Percentiles rank a stretch among this genome's conserved stretches.
Evolutionary conservation across 2,329 filamentous ascomycete genomes (phyloP).

Genomic region (Aspergillus ibericus): DNA sequence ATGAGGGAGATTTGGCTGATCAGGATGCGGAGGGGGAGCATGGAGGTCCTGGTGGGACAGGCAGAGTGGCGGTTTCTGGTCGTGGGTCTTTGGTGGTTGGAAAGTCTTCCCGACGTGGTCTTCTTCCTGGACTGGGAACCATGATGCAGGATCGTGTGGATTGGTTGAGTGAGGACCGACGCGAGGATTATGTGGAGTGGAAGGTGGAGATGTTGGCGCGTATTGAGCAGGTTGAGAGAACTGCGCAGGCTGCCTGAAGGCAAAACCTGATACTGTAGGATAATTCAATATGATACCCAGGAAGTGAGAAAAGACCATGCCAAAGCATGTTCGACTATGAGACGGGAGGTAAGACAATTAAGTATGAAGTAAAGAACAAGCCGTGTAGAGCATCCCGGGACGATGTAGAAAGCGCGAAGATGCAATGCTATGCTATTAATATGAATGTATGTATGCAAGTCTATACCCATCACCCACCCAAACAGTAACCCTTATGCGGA

Average conservation of each 20-base stretch:
- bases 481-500: background rate
- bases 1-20: slow-evolving; percentile 35
- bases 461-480: slow-evolving; percentile 12
- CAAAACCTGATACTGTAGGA: background rate
- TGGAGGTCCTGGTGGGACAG: slow-evolving; percentile 27
- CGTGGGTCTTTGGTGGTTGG: slow-evolving; percentile 12
- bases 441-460: slow-evolving; percentile 9
- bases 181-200: slow-evolving; percentile 45
- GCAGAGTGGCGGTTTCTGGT: slow-evolving; percentile 19
- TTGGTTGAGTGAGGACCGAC: slow-evolving; percentile 47
- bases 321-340: too few species aligned
- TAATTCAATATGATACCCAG: slow-evolving; percentile 12
- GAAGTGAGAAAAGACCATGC: slow-evolving; percentile 1
- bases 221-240: slow-evolving; percentile 36
- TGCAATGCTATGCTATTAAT: background rate
- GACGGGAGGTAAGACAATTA: too few species aligned
- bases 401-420: background rate
- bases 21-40: slow-evolving; percentile 37
- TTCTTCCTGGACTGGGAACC: slow-evolving; percentile 49
- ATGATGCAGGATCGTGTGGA: slow-evolving; percentile 54
- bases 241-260: background rate
- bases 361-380: background rate
- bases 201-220: slow-evolving; percentile 43
- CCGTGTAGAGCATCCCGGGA: slow-evolving; percentile 10
- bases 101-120: slow-evolving; percentile 31